These are phyloP conservation scores for Rhizopus stolonifer DNA, from an alignment of 371 early-diverging fungal genomes.

Conservation along the genomic window DNA sequence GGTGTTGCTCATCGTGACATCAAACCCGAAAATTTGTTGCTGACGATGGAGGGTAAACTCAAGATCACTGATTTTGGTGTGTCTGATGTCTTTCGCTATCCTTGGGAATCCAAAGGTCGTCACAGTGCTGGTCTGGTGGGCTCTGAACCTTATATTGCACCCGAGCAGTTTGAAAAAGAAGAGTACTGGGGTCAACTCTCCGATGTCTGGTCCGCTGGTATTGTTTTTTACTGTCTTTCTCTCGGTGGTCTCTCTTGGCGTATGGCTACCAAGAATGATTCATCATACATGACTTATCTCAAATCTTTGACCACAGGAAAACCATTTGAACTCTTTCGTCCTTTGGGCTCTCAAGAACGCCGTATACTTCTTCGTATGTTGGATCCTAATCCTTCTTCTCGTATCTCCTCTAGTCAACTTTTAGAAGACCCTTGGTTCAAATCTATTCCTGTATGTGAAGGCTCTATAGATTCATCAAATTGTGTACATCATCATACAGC, in stretches of 20 bases:
- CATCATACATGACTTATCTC: slow-evolving; percentile 54
- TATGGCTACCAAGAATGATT: slow-evolving; percentile 65
- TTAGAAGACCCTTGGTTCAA: slow-evolving; percentile 72
- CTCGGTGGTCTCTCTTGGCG: slow-evolving; percentile 65
- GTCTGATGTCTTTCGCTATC: slow-evolving; percentile 86
- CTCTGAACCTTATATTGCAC: slow-evolving; percentile 90
- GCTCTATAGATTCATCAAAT: slow-evolving; percentile 12
- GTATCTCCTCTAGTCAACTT: slow-evolving; percentile 60
- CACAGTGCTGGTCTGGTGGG: slow-evolving; percentile 83
- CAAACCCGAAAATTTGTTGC: slow-evolving; percentile 90
- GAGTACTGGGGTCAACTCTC: slow-evolving; percentile 78
- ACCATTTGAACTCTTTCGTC: slow-evolving; percentile 62
- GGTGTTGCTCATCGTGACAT: slow-evolving; percentile 95
- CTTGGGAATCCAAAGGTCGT: slow-evolving; percentile 73
- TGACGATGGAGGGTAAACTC: slow-evolving; percentile 75
- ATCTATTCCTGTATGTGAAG: slow-evolving; percentile 38
- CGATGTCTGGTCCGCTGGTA: slow-evolving; percentile 85
- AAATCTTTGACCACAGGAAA: slow-evolving; percentile 38
- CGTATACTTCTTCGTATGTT: slow-evolving; percentile 54
- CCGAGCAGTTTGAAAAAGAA: slow-evolving; percentile 71
- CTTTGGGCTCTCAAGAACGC: slow-evolving; percentile 37
- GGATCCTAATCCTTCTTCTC: slow-evolving; percentile 45
- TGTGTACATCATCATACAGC: slow-evolving; percentile 20
- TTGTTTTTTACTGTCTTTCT: slow-evolving; percentile 77
- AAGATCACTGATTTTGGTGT: slow-evolving; percentile 99